Percentiles rank a stretch among this genome's conserved stretches.
Conservation (phyloP, 2,329 filamentous ascomycete genomes). For the Neofusicoccum ribis region DNA sequence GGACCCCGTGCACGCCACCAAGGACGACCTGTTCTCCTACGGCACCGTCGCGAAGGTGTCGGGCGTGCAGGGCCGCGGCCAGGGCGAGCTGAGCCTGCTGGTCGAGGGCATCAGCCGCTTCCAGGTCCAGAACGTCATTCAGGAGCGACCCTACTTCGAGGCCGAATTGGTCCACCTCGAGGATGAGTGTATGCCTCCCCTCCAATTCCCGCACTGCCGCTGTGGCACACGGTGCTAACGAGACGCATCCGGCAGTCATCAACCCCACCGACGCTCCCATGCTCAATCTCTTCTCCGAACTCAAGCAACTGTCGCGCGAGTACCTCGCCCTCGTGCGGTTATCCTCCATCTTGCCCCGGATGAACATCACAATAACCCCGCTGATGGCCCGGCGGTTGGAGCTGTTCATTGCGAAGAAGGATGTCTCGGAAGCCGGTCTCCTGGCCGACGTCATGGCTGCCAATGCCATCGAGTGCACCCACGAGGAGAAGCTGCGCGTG, state of each 20-base stretch:
- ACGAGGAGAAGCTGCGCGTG: conserved; percentile 88
- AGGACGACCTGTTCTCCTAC: conserved; percentile 73
- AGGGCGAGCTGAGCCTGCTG: conserved; percentile 71
- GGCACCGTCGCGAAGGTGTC: conserved; percentile 66
- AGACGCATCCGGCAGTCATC: conserved; percentile 27
- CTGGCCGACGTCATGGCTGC: conserved; percentile 96
- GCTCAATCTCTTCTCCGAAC: conserved; percentile 70
- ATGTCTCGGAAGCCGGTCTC: conserved; percentile 76
- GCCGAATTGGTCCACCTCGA: conserved; percentile 71
- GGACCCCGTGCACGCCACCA: conserved; percentile 45
- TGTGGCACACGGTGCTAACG: not conserved
- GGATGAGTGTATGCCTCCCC: conserved; percentile 60
- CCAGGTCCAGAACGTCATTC: conserved; percentile 69
- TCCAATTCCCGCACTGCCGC: not conserved
- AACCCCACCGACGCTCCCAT: conserved; percentile 62
- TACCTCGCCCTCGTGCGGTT: conserved; percentile 81
- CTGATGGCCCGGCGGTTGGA: conserved; percentile 83
- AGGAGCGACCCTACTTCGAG: conserved; percentile 84
- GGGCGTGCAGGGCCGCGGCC: conserved; percentile 49
- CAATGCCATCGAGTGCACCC: conserved; percentile 81
- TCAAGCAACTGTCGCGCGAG: conserved; percentile 84
- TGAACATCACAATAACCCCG: conserved; percentile 50
- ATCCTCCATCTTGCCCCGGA: conserved; percentile 77
- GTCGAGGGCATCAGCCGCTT: conserved; percentile 84
- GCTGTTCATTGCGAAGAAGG: conserved; percentile 80